Conservation (phyloP, 169 alveolate species). For the Babesia sp. region DNA sequence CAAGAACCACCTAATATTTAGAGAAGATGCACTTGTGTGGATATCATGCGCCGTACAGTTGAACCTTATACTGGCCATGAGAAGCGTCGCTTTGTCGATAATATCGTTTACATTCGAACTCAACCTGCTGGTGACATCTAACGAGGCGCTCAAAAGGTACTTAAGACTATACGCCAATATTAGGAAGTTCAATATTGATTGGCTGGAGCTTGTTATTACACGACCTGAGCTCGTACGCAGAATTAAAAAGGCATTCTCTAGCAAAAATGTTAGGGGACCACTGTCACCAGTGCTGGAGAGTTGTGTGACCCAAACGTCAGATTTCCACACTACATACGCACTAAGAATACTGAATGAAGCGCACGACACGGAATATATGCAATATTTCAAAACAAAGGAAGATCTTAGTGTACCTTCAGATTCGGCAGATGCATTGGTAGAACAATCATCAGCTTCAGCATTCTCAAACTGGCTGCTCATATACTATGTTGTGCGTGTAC, state of each 20-base stretch:
- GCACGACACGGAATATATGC: constrained; percentile 8
- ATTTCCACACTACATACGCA: constrained; percentile 4
- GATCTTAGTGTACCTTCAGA: constrained; percentile 52
- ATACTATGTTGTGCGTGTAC: constrained; percentile 45
- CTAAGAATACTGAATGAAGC: constrained; percentile 15
- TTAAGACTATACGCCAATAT: constrained; percentile 45
- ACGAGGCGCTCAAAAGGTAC: constrained; percentile 60
- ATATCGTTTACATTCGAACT: constrained; percentile 54
- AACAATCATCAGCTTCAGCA: constrained; percentile 34
- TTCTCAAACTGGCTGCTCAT: constrained; percentile 61
- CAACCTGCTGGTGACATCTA: constrained; percentile 55
- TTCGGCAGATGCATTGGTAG: constrained; percentile 51
- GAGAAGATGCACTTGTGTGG: constrained; percentile 45
- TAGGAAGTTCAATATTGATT: constrained; percentile 57
- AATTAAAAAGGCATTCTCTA: constrained; percentile 16
- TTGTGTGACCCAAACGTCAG: neutral
- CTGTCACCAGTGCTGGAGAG: constrained; percentile 4
- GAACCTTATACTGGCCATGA: constrained; percentile 46
- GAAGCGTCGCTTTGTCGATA: constrained; percentile 55
- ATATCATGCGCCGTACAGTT: constrained; percentile 57
- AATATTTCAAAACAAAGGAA: constrained; percentile 22
- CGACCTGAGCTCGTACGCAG: constrained; percentile 36
- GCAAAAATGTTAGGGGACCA: neutral
- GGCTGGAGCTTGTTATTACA: constrained; percentile 54
- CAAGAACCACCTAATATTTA: constrained; percentile 21